Evolutionary conservation across 2,329 filamentous ascomycete genomes (phyloP).

Genomic region (Leptosphaerulina australis): DNA sequence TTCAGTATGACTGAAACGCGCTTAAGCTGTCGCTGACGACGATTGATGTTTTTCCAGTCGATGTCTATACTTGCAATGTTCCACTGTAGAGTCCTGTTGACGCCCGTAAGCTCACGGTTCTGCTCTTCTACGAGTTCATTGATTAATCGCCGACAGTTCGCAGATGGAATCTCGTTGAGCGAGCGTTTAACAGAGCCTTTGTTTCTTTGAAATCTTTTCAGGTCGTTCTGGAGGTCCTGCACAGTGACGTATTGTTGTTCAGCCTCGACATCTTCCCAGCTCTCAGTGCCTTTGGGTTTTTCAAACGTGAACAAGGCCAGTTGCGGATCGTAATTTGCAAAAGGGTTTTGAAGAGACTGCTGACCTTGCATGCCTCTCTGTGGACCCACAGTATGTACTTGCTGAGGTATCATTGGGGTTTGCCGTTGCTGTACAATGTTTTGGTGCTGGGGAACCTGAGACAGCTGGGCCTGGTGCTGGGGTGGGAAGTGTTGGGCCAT

Average conservation of each 20-base stretch:
- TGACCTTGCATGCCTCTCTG: conserved; percentile 19
- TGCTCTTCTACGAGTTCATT: conserved; percentile 38
- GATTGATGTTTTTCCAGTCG: conserved; percentile 27
- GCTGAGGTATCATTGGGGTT: conserved; percentile 17
- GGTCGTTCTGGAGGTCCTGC: conserved; percentile 29
- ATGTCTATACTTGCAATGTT: conserved; percentile 38
- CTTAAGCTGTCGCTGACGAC: conserved; percentile 22
- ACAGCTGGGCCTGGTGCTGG: conserved; percentile 17
- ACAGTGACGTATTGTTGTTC: conserved; percentile 29
- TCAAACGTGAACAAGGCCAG: conserved; percentile 36
- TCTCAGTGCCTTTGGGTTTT: conserved; percentile 25
- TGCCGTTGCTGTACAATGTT: conserved; percentile 30
- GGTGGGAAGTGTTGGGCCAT: conserved; percentile 23
- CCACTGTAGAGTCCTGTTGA: conserved; percentile 35
- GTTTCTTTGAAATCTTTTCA: conserved; percentile 32
- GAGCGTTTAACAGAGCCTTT: conserved; percentile 26
- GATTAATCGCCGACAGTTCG: conserved; percentile 32
- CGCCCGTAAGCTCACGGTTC: conserved; percentile 29
- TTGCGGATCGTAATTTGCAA: conserved; percentile 28
- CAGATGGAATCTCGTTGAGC: conserved; percentile 34
- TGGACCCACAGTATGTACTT: conserved; percentile 9
- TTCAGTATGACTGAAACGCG: conserved; percentile 40
- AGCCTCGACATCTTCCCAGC: conserved; percentile 38
- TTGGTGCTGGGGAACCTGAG: conserved; percentile 22
- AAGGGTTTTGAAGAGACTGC: conserved; percentile 12